Percentiles rank a stretch among this genome's conserved stretches.
Evolutionary conservation across 2,329 filamentous ascomycete genomes (phyloP).

Genomic region (Rutstroemia sp.): DNA sequence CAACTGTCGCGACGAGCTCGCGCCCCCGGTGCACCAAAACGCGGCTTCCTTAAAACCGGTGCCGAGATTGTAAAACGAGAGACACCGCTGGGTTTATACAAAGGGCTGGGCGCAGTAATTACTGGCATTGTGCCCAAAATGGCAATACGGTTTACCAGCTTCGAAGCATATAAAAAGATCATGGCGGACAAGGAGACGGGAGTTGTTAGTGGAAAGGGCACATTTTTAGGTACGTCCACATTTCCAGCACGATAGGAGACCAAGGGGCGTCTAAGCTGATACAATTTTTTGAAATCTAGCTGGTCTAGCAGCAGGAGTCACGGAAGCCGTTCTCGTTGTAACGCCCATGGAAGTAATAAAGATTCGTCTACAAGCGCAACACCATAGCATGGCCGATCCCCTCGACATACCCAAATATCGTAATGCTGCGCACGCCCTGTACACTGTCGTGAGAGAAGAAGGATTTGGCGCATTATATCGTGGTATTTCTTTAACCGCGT

Average conservation of each 20-base stretch:
- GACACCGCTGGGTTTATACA: slow-evolving; percentile 90
- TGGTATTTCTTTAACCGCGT: slow-evolving; percentile 85
- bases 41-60: slow-evolving; percentile 84
- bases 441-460: slow-evolving; percentile 89
- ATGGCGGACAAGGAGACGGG: slow-evolving; percentile 64
- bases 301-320: slow-evolving; percentile 86
- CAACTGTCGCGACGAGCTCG: slow-evolving; percentile 85
- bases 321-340: slow-evolving; percentile 92
- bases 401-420: slow-evolving; percentile 96
- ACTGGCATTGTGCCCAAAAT: slow-evolving; percentile 98
- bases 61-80: slow-evolving; percentile 81
- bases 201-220: slow-evolving; percentile 60
- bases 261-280: background rate
- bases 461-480: slow-evolving; percentile 83
- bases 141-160: slow-evolving; percentile 97
- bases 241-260: background rate
- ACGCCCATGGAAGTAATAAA: slow-evolving; percentile 99
- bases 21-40: slow-evolving; percentile 70
- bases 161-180: slow-evolving; percentile 87
- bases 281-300: slow-evolving; percentile 39
- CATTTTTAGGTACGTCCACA: slow-evolving; percentile 54
- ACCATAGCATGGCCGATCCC: slow-evolving; percentile 96
- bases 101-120: slow-evolving; percentile 92
- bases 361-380: slow-evolving; percentile 95
- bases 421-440: slow-evolving; percentile 75